Evolutionary conservation across 2,329 filamentous ascomycete species (phyloP).

Genomic region (Hypoxylon sp.): DNA sequence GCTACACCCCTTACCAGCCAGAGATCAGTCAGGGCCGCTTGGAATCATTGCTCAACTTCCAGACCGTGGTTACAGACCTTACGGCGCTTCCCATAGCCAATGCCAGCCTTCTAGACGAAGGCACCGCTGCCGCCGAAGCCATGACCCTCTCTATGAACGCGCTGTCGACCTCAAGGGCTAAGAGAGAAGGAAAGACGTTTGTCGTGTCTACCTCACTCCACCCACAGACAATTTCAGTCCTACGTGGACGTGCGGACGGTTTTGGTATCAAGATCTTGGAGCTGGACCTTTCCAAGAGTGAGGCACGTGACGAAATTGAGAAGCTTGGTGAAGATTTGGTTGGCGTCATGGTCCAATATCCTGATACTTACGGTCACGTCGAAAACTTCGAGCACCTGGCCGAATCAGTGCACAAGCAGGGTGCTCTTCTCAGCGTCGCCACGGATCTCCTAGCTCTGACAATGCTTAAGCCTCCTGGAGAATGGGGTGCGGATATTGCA

Average conservation of each 20-base stretch:
- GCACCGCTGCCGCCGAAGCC: conserved; percentile 92
- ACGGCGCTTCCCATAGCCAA: conserved; percentile 91
- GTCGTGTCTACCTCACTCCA: conserved; percentile 87
- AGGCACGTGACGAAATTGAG: conserved; percentile 73
- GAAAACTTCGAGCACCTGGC: conserved; percentile 81
- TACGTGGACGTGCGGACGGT: conserved; percentile 88
- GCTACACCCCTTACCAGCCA: conserved; percentile 96
- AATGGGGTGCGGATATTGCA: conserved; percentile 95
- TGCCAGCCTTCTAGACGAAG: conserved; percentile 90
- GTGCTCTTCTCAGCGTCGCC: conserved; percentile 85
- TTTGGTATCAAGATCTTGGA: conserved; percentile 86
- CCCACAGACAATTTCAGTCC: conserved; percentile 86
- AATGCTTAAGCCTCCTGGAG: conserved; percentile 87
- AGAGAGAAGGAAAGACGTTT: conserved; percentile 81
- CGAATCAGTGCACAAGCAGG: conserved; percentile 80
- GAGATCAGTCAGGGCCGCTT: conserved; percentile 96
- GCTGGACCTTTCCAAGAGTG: conserved; percentile 76
- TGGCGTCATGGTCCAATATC: conserved; percentile 94
- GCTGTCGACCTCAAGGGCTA: conserved; percentile 77
- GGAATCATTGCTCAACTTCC: conserved; percentile 94
- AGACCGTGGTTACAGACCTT: conserved; percentile 90
- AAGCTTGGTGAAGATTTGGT: conserved; percentile 84
- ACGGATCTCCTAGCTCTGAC: conserved; percentile 92
- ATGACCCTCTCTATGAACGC: conserved; percentile 92
- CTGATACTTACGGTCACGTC: conserved; percentile 86